These are phyloP conservation scores for Ascochyta viciae-villosae DNA, from an alignment of 2,329 filamentous ascomycete genomes.

Conservation along the genomic window DNA sequence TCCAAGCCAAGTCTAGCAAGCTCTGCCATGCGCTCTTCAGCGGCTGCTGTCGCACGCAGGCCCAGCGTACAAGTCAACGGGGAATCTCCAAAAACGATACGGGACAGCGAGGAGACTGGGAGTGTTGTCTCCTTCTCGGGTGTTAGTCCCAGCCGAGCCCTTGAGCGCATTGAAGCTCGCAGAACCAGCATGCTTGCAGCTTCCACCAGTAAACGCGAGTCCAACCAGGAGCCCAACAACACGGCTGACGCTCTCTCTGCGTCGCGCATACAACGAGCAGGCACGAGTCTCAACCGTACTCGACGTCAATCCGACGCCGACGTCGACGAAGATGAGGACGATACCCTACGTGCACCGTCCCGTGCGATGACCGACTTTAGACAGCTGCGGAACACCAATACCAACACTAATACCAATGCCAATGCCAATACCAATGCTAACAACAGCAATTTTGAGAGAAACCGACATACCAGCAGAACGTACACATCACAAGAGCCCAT, in stretches of 20 bases:
- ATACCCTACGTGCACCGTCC: conserved; percentile 54
- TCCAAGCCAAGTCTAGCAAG: conserved; percentile 39
- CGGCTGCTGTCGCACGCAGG: conserved; percentile 37
- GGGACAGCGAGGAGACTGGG: conserved; percentile 47
- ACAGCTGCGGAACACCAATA: conserved; percentile 35
- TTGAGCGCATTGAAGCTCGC: conserved; percentile 56
- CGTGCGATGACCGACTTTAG: conserved; percentile 57
- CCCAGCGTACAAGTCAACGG: conserved; percentile 47
- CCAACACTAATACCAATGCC: conserved; percentile 22
- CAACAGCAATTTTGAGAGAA: conserved; percentile 20
- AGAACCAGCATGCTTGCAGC: conserved; percentile 44
- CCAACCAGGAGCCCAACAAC: conserved; percentile 37
- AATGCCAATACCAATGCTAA: conserved; percentile 29
- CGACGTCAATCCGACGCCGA: conserved; percentile 41
- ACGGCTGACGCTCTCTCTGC: conserved; percentile 28
- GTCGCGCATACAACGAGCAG: conserved; percentile 45
- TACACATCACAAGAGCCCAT: conserved; percentile 49
- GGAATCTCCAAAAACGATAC: conserved; percentile 41
- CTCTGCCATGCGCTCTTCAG: conserved; percentile 38
- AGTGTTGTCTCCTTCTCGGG: conserved; percentile 32
- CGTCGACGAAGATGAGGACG: conserved; percentile 49
- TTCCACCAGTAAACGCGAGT: conserved; percentile 36
- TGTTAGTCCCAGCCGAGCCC: conserved; percentile 45
- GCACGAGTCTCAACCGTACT: conserved; percentile 49
- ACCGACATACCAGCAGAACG: conserved; percentile 37